These are phyloP conservation scores for Clohesyomyces aquaticus DNA, from an alignment of 495 filamentous ascomycete species.

Conservation along the genomic window DNA sequence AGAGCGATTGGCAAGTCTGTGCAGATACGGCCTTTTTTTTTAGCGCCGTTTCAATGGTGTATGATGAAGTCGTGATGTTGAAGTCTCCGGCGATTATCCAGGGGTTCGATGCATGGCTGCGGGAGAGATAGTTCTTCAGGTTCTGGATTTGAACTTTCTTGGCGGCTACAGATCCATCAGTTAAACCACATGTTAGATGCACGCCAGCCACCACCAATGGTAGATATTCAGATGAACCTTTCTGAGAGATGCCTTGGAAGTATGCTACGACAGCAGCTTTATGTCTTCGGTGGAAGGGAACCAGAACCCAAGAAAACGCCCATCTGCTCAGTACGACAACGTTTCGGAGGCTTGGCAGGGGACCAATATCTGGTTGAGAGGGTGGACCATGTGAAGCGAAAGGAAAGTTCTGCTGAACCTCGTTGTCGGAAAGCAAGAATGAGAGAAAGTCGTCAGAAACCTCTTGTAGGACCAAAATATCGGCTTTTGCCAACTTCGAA, in stretches of 20 bases:
- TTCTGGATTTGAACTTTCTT: conserved; percentile 56
- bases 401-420: conserved; percentile 54
- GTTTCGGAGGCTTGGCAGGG: conserved; percentile 59
- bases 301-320: conserved; percentile 55
- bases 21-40: conserved; percentile 52
- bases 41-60: conserved; percentile 54
- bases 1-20: conserved; percentile 44
- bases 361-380: conserved; percentile 51
- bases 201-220: conserved; percentile 55
- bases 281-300: conserved; percentile 54
- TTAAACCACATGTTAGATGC: conserved; percentile 59
- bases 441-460: conserved; percentile 62
- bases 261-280: conserved; percentile 55
- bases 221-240: conserved; percentile 17
- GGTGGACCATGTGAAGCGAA: conserved; percentile 58
- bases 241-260: conserved; percentile 45
- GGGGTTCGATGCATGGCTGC: conserved; percentile 44
- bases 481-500: conserved; percentile 44
- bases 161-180: conserved; percentile 55
- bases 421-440: conserved; percentile 51
- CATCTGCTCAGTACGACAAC: conserved; percentile 56
- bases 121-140: conserved; percentile 50
- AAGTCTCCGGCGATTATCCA: conserved; percentile 64
- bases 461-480: conserved; percentile 61
- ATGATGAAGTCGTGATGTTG: conserved; percentile 58